A percentile compares a stretch with the other conserved stretches of the same genome.
Evolutionary conservation across 2,329 filamentous ascomycete genomes (phyloP).

Genomic region (Stagonosporopsis vannaccii): DNA sequence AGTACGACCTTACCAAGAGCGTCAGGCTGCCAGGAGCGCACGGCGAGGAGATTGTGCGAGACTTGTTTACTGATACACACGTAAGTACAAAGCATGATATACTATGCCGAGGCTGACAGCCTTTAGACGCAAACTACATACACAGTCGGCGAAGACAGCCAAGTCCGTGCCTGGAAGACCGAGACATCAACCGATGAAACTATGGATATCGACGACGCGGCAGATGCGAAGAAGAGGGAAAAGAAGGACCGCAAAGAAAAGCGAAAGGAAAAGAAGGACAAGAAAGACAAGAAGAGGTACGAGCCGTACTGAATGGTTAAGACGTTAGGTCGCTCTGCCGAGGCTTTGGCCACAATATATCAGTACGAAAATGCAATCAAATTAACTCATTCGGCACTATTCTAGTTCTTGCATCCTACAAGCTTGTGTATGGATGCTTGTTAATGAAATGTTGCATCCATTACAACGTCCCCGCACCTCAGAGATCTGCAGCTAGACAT

Average conservation of each 20-base stretch:
- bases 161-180: constrained; percentile 53
- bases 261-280: constrained; percentile 45
- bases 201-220: constrained; percentile 40
- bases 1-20: constrained; percentile 33
- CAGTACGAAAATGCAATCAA: not conserved
- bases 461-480: not conserved
- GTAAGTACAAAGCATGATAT: constrained; percentile 26
- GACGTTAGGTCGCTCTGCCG: not conserved
- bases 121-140: constrained; percentile 47
- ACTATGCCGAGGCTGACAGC: constrained; percentile 8
- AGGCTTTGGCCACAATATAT: not conserved
- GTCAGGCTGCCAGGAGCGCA: constrained; percentile 52
- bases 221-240: constrained; percentile 26
- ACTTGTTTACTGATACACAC: constrained; percentile 51
- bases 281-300: constrained; percentile 47
- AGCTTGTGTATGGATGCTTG: not conserved
- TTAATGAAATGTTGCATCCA: not conserved
- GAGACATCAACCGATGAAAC: constrained; percentile 19
- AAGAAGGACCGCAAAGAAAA: constrained; percentile 42
- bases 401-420: not conserved
- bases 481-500: constrained; percentile 10
- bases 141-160: constrained; percentile 59
- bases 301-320: constrained; percentile 45
- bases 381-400: not conserved
- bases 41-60: constrained; percentile 58